Conservation (phyloP, 2,329 filamentous ascomycete genomes). For the Emmonsiellopsis sp. region DNA sequence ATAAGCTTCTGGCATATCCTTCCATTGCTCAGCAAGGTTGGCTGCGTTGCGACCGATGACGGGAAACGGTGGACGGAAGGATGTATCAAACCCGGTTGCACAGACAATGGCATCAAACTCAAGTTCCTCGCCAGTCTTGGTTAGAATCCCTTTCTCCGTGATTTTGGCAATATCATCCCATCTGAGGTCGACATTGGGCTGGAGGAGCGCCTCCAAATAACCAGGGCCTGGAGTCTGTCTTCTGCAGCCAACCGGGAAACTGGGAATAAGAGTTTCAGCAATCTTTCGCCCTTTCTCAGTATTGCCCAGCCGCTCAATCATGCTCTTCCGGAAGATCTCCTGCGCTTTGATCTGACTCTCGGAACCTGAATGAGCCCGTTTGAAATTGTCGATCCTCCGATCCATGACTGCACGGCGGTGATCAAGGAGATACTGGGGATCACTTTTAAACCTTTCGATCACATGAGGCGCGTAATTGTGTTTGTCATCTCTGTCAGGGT, state of each 20-base stretch:
- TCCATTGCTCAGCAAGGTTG: neutral
- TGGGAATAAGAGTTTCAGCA: constrained; percentile 19
- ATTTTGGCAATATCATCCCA: constrained; percentile 9
- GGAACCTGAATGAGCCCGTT: neutral
- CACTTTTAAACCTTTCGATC: neutral
- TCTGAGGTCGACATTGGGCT: constrained; percentile 15
- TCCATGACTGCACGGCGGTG: neutral
- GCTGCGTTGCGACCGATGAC: neutral
- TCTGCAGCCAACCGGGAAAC: constrained; percentile 27
- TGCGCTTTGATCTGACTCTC: neutral
- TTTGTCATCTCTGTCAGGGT: neutral
- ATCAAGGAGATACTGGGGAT: neutral
- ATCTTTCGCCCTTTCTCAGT: constrained; percentile 3
- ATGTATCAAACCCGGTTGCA: constrained; percentile 30
- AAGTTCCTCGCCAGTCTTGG: constrained; percentile 9
- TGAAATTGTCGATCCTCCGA: neutral
- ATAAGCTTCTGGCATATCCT: neutral
- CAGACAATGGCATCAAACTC: constrained; percentile 21
- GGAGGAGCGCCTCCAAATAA: constrained; percentile 19
- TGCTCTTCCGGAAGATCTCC: neutral
- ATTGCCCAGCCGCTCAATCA: constrained; percentile 5
- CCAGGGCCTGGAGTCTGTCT: constrained; percentile 29
- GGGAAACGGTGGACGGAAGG: constrained; percentile 4
- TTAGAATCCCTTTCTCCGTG: constrained; percentile 15
- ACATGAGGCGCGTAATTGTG: neutral